phyloP scores from a whole-genome alignment of 331 rosid species.

The Cydonia oblonga region DNA sequence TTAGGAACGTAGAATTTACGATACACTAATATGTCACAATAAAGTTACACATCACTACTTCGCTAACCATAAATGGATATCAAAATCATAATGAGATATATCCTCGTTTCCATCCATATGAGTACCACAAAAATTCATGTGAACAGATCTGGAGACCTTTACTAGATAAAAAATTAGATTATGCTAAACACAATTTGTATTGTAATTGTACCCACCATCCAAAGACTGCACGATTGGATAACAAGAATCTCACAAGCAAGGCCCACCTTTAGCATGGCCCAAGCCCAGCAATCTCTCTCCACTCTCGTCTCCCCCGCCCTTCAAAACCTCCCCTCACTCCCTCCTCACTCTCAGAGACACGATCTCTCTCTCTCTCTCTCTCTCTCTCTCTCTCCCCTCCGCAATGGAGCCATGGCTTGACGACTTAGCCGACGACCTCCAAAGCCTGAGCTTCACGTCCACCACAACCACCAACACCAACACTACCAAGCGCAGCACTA shows the following conservation, averaged over 20 bases:
- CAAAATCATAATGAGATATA: too few relatives aligned
- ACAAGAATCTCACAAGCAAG: background rate
- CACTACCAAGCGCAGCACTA: conserved; percentile 46
- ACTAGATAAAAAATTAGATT: too few relatives aligned
- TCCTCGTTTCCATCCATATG: background rate
- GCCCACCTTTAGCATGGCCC: background rate
- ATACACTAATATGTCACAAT: too few relatives aligned
- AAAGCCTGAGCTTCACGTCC: conserved; percentile 66
- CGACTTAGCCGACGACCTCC: conserved; percentile 74
- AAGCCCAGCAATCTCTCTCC: background rate
- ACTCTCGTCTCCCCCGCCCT: background rate
- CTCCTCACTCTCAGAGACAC: background rate
- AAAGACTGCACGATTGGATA: background rate
- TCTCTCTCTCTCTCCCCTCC: background rate
- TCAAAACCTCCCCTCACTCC: conserved; percentile 2
- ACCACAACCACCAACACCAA: conserved; percentile 24
- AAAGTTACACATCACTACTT: too few relatives aligned
- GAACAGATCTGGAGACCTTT: background rate
- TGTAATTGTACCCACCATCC: background rate
- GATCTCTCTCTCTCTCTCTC: background rate
- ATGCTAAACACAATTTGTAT: too few relatives aligned
- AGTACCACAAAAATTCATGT: background rate
- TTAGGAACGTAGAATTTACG: background rate
- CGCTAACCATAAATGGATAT: too few relatives aligned
- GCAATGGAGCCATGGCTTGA: conserved; percentile 66